Evolutionary conservation across 345 rosid genomes (phyloP).

Genomic region (Punica granatum): DNA sequence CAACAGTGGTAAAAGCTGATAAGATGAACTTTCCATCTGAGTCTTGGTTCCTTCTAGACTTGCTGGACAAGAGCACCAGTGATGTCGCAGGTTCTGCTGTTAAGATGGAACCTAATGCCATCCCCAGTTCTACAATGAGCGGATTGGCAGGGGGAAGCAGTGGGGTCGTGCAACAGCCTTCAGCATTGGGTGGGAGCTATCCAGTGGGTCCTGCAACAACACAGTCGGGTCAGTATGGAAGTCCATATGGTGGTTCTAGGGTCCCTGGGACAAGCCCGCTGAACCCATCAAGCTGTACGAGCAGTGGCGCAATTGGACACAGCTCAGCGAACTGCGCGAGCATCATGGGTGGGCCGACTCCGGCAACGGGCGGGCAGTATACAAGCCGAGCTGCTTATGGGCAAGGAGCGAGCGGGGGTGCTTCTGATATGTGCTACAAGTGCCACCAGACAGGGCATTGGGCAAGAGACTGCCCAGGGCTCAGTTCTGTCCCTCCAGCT

Average conservation of each 20-base stretch:
- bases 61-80: conserved; percentile 40
- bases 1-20: conserved; percentile 70
- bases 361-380: conserved; percentile 26
- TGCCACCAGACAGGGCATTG: conserved; percentile 63
- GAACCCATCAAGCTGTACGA: conserved; percentile 27
- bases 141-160: conserved; percentile 20
- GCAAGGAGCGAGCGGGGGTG: conserved; percentile 18
- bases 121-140: conserved; percentile 19
- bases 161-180: conserved; percentile 28
- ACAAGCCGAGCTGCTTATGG: conserved; percentile 24
- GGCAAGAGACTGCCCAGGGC: conserved; percentile 57
- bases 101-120: conserved; percentile 23
- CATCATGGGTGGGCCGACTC: conserved; percentile 43
- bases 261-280: conserved; percentile 16
- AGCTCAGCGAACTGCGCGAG: conserved; percentile 63
- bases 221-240: conserved; percentile 43
- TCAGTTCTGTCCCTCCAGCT: conserved; percentile 26
- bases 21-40: conserved; percentile 52
- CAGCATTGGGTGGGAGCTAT: conserved; percentile 16
- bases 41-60: conserved; percentile 53
- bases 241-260: conserved; percentile 29
- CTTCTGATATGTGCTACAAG: conserved; percentile 33
- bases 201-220: conserved; percentile 12
- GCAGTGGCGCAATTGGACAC: conserved; percentile 67
- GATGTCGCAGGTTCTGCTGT: conserved; percentile 25